Conservation (phyloP, 2,329 filamentous ascomycete genomes). For the Hymenoscyphus repandus region DNA sequence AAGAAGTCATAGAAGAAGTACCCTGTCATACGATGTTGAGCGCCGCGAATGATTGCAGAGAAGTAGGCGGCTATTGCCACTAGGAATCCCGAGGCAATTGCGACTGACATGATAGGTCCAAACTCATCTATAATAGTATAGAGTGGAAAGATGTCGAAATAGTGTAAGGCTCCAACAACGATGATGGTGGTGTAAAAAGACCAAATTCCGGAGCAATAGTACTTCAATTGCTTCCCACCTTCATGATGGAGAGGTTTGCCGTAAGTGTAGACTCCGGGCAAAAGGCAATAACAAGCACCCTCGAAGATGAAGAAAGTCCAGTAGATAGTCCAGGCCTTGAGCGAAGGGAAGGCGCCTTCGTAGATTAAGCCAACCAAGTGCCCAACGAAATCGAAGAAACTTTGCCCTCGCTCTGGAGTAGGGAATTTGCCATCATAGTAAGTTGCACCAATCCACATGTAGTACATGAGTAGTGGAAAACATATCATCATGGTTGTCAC, state of each 20-base stretch:
- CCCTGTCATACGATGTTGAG: constrained; percentile 88
- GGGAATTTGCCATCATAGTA: constrained; percentile 88
- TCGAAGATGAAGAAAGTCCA: constrained; percentile 90
- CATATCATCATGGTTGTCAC: constrained; percentile 80
- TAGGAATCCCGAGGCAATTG: constrained; percentile 86
- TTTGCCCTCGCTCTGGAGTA: constrained; percentile 58
- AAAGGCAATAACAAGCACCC: constrained; percentile 72
- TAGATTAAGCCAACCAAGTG: constrained; percentile 71
- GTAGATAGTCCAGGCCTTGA: constrained; percentile 86
- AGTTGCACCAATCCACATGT: constrained; percentile 96
- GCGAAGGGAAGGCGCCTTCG: constrained; percentile 75
- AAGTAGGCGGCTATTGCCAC: constrained; percentile 81
- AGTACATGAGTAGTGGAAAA: constrained; percentile 96
- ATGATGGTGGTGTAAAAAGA: constrained; percentile 84
- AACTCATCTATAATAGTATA: constrained; percentile 95
- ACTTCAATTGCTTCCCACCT: constrained; percentile 79
- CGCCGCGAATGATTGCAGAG: constrained; percentile 74
- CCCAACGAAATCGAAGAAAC: constrained; percentile 63
- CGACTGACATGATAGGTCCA: constrained; percentile 84
- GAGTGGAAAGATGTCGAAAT: constrained; percentile 77
- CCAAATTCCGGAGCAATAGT: constrained; percentile 88
- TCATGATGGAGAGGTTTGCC: constrained; percentile 83
- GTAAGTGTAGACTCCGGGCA: constrained; percentile 82
- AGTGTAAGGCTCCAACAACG: constrained; percentile 67
- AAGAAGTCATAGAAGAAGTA: constrained; percentile 81